A percentile compares a stretch with the other conserved stretches of the same genome.
phyloP scores from a whole-genome alignment of 1,284 basidiomycete species.

The Coniophora puteana region DNA sequence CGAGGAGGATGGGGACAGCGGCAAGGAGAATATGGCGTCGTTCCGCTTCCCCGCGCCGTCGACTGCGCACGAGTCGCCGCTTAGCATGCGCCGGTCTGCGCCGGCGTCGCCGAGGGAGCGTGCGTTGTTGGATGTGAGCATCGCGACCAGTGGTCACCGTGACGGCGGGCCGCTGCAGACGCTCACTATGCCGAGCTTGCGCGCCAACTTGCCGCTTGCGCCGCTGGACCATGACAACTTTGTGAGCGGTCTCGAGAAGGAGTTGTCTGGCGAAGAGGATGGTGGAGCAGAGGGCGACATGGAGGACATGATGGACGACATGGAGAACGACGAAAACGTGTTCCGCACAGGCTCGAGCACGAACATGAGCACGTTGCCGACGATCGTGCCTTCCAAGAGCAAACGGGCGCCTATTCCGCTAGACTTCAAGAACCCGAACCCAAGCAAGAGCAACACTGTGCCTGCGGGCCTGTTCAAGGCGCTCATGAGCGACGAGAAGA shows the following conservation, averaged over 20 bases:
- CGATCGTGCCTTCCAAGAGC: constrained; percentile 37
- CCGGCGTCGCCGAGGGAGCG: constrained; percentile 34
- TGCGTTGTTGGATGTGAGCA: constrained; percentile 19
- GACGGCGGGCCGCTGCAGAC: constrained; percentile 48
- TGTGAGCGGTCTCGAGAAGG: too few relatives aligned
- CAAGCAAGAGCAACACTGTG: constrained; percentile 68
- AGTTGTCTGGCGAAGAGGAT: constrained; percentile 10
- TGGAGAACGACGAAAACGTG: constrained; percentile 23
- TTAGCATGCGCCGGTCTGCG: constrained; percentile 42
- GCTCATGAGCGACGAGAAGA: constrained; percentile 61
- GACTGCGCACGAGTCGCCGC: too few relatives aligned
- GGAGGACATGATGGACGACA: constrained; percentile 13
- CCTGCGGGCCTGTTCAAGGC: constrained; percentile 83
- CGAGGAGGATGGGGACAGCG: constrained; percentile 45
- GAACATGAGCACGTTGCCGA: constrained; percentile 30
- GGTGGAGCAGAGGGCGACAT: background rate
- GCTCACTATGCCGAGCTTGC: constrained; percentile 57
- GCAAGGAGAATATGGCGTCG: constrained; percentile 54
- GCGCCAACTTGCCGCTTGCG: constrained; percentile 32
- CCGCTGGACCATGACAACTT: constrained; percentile 3
- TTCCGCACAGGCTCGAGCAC: constrained; percentile 8
- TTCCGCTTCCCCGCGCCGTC: constrained; percentile 67
- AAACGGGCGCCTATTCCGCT: constrained; percentile 76
- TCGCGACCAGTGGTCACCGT: too few relatives aligned
- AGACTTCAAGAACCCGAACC: constrained; percentile 71